Evolutionary conservation across 768 basidiomycete genomes (phyloP).

Genomic region (Epithele typhae): DNA sequence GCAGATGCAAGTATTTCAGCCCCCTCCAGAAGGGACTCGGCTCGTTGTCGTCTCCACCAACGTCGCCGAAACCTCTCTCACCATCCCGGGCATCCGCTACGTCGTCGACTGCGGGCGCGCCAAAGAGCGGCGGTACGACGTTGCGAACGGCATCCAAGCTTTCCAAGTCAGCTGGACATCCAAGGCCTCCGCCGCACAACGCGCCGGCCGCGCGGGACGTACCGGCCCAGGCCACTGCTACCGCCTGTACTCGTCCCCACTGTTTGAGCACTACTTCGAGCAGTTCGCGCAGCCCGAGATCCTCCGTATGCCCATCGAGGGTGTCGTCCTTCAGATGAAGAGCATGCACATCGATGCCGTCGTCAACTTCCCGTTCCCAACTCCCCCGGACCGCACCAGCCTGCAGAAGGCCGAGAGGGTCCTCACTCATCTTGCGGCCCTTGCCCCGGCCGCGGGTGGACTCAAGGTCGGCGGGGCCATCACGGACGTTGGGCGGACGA

Average conservation of each 20-base stretch:
- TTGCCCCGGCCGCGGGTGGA: slow-evolving; percentile 33
- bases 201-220: slow-evolving; percentile 94
- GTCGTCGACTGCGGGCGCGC: slow-evolving; percentile 96
- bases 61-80: slow-evolving; percentile 94
- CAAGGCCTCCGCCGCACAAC: slow-evolving; percentile 91
- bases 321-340: slow-evolving; percentile 97
- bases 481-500: slow-evolving; percentile 85
- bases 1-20: slow-evolving; percentile 89
- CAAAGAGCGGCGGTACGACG: slow-evolving; percentile 91
- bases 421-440: slow-evolving; percentile 78
- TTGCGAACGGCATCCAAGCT: slow-evolving; percentile 77
- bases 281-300: slow-evolving; percentile 89
- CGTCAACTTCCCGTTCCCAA: slow-evolving; percentile 97
- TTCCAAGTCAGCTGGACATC: slow-evolving; percentile 94
- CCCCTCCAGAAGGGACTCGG: slow-evolving; percentile 75
- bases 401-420: slow-evolving; percentile 80
- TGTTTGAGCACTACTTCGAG: slow-evolving; percentile 91
- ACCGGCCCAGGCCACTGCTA: slow-evolving; percentile 99
- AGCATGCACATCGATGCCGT: slow-evolving; percentile 97
- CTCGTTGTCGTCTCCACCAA: slow-evolving; percentile 95
- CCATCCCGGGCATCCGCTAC: slow-evolving; percentile 95
- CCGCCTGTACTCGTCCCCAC: slow-evolving; percentile 90
- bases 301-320: slow-evolving; percentile 92
- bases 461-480: slow-evolving; percentile 52
- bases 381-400: slow-evolving; percentile 77